Conservation (phyloP, 495 filamentous ascomycete genomes). For the Hypoxylon lienhwacheense region DNA sequence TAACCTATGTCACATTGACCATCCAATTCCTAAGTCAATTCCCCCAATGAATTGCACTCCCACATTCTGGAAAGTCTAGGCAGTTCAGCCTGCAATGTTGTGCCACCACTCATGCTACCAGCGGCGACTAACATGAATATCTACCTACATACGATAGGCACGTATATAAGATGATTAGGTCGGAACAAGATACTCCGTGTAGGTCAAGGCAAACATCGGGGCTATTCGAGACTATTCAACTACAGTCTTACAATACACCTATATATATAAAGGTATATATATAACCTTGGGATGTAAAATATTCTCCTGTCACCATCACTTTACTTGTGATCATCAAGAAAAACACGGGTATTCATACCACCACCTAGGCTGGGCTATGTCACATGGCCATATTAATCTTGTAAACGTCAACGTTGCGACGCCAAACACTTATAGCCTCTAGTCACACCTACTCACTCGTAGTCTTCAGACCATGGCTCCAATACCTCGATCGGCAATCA, state of each 20-base stretch:
- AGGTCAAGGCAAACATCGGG: slow-evolving; percentile 11
- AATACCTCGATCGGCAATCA: slow-evolving; percentile 1
- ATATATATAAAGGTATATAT: too few relatives aligned
- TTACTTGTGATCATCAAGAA: too few relatives aligned
- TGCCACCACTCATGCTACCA: slow-evolving; percentile 31
- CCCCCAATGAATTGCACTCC: slow-evolving; percentile 13
- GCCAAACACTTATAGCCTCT: neutral
- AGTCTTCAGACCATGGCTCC: slow-evolving; percentile 11
- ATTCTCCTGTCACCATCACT: too few relatives aligned
- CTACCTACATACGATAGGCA: too few relatives aligned
- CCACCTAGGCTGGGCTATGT: neutral
- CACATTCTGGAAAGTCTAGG: slow-evolving; percentile 12
- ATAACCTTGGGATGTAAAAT: too few relatives aligned
- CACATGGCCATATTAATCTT: neutral
- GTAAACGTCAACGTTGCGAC: neutral
- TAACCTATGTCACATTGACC: slow-evolving; percentile 29
- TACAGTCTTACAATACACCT: too few relatives aligned
- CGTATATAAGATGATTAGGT: slow-evolving; percentile 12
- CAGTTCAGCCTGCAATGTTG: slow-evolving; percentile 28
- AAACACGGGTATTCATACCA: too few relatives aligned
- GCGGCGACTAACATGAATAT: slow-evolving; percentile 12
- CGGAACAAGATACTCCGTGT: slow-evolving; percentile 29
- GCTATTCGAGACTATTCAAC: neutral
- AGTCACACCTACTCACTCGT: neutral
- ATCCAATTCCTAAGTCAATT: slow-evolving; percentile 19